These are phyloP conservation scores for Ophiostoma tasmaniense DNA, from an alignment of 2,329 filamentous ascomycete genomes.

Conservation along the genomic window DNA sequence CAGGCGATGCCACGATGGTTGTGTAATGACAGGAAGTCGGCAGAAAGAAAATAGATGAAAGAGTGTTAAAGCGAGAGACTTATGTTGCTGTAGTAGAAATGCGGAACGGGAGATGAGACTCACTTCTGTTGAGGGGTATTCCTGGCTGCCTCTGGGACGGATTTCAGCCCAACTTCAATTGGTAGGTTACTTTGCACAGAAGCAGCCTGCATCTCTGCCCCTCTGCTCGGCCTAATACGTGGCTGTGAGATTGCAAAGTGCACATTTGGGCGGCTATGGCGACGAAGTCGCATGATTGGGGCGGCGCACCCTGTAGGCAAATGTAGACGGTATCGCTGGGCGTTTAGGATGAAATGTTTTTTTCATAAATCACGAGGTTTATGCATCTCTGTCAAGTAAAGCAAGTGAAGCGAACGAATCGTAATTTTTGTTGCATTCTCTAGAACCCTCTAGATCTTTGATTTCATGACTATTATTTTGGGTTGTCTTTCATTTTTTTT, in stretches of 20 bases:
- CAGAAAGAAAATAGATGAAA: background rate
- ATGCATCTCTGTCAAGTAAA: background rate
- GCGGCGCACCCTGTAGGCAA: background rate
- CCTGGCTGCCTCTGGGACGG: background rate
- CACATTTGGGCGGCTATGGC: background rate
- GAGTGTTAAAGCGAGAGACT: background rate
- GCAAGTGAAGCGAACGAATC: background rate
- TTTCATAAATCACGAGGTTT: background rate
- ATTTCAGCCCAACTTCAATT: background rate
- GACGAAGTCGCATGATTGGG: background rate
- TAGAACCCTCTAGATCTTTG: background rate
- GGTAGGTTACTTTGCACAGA: background rate
- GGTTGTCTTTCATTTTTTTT: background rate
- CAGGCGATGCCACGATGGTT: background rate
- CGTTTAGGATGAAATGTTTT: background rate
- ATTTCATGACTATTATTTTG: background rate
- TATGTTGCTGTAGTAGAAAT: background rate
- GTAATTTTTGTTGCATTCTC: background rate
- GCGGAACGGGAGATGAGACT: background rate
- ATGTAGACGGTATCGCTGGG: background rate
- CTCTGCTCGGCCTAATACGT: background rate
- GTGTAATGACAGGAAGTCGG: background rate
- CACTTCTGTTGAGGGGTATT: background rate
- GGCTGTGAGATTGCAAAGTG: background rate
- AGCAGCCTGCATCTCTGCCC: background rate